Conservation (phyloP, 805 yeast genomes). For the Metschnikowia rubicola region DNA sequence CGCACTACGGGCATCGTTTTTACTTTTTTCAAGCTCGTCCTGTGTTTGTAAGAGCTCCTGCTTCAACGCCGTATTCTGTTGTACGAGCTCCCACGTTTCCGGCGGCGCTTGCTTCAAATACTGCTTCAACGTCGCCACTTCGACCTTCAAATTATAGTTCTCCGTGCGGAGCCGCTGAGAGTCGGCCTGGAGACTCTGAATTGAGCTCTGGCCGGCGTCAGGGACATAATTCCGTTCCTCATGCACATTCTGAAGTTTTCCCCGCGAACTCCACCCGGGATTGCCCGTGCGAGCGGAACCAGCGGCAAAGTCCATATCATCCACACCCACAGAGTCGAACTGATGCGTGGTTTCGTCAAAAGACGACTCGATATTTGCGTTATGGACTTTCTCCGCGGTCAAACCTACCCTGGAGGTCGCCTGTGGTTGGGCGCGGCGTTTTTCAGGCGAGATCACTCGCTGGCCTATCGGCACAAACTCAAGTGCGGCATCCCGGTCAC, state of each 20-base stretch:
- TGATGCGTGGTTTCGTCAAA: slow-evolving; percentile 12
- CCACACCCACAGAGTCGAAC: slow-evolving; percentile 5
- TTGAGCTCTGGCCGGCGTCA: slow-evolving; percentile 16
- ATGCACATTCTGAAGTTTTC: neutral
- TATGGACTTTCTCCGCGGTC: slow-evolving; percentile 8
- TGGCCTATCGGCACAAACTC: slow-evolving; percentile 28
- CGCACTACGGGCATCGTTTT: neutral
- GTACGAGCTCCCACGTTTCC: slow-evolving; percentile 36
- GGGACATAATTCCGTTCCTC: neutral
- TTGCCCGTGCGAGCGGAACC: slow-evolving; percentile 1
- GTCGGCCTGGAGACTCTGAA: slow-evolving; percentile 23
- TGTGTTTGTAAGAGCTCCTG: slow-evolving; percentile 13
- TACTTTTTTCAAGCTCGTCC: slow-evolving; percentile 4
- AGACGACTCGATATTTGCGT: slow-evolving; percentile 10
- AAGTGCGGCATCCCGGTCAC: slow-evolving; percentile 15
- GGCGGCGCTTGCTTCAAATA: slow-evolving; percentile 42
- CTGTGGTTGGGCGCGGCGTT: neutral
- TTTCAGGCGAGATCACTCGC: slow-evolving; percentile 9
- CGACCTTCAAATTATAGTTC: slow-evolving; percentile 43
- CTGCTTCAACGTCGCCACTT: slow-evolving; percentile 39
- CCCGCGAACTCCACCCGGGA: slow-evolving; percentile 8
- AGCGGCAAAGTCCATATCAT: neutral
- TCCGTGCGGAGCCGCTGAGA: slow-evolving; percentile 36
- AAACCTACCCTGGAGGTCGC: slow-evolving; percentile 2
- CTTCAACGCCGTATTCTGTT: slow-evolving; percentile 33